Base-by-base conservation (phyloP, 208 protist species). In the Acanthamoeba lenticulata region DNA sequence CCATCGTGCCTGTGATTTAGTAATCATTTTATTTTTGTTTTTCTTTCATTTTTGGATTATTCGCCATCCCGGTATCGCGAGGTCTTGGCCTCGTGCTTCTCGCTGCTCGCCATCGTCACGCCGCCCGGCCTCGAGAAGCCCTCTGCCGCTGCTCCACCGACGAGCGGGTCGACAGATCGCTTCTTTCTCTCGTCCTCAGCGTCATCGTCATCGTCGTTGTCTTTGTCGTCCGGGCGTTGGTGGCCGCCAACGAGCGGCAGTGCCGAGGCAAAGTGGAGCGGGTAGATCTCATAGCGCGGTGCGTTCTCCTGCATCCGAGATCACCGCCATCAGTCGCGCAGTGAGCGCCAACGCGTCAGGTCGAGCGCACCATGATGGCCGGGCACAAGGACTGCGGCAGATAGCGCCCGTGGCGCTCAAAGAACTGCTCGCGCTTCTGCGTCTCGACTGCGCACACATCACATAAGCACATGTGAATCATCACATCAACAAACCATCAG, bases 251-350 rank as follows among this genome's bases (percentile, higher is more conserved):
- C 29, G 15, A 77, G 34, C 7, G 67, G 67, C 34, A 77, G 32
- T 7, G 67, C 67, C 67, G 67, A 40, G 34, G 15, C 29, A n/a
- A 77, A 77, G 67, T 77, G 67, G 32, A 77, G 67, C 67, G 67
- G 67, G 13, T 77, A 77, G 67, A 77, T 77, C 67, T 77, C 67
- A 77, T 77, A 77, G 34, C 36, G 67, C 11, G 67, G 67, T 9
- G 36, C 67, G 36, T 42, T 77, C 29, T 77, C 67, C 67, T 77
- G 67, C 29, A 34, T 27, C 9, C 60, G 0, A 42, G 0, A 4
- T 32, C 62, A 72, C 27, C 2, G n/a, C 32, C 27, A n/a, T 27
- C 60, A 29, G 13, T 36, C 27, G 27, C 5, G 27, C 32, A 72
- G 17, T 24, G 1, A 7, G 29, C 13, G 24, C 19, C 34, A 74